phyloP scores from a whole-genome alignment of 2,329 filamentous ascomycete species.

The Eutypa lata region DNA sequence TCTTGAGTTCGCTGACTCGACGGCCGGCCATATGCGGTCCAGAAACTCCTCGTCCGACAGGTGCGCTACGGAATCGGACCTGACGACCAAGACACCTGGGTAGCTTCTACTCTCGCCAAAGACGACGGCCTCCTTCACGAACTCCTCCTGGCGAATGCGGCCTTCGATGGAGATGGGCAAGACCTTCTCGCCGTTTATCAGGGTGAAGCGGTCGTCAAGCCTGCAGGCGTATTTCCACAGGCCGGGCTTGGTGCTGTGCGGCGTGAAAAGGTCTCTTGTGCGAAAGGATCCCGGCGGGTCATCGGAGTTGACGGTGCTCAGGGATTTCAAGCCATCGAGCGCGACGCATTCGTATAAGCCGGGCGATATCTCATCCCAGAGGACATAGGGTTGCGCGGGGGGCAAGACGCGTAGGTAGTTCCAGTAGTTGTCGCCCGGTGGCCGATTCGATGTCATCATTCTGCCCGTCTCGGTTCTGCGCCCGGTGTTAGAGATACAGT shows the following conservation, averaged over 20 bases:
- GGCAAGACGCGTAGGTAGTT: conserved; percentile 47
- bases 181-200: conserved; percentile 48
- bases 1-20: conserved; percentile 47
- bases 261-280: conserved; percentile 41
- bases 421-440: conserved; percentile 50
- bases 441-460: conserved; percentile 53
- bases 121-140: conserved; percentile 54
- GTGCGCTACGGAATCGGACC: conserved; percentile 38
- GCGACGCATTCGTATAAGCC: conserved; percentile 29
- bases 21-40: conserved; percentile 43
- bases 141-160: conserved; percentile 46
- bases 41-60: conserved; percentile 44
- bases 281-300: conserved; percentile 42
- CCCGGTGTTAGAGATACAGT: not conserved
- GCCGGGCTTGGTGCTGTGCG: conserved; percentile 37
- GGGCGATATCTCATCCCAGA: conserved; percentile 29
- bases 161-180: conserved; percentile 48
- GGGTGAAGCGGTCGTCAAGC: conserved; percentile 41
- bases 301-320: conserved; percentile 34
- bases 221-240: conserved; percentile 45
- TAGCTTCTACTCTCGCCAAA: conserved; percentile 53
- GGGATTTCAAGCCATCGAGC: conserved; percentile 28
- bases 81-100: conserved; percentile 53
- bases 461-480: conserved; percentile 53
- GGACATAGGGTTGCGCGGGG: conserved; percentile 38